phyloP scores from a whole-genome alignment of 2,329 filamentous ascomycete genomes.

The Neofusicoccum kwambonambiense region DNA sequence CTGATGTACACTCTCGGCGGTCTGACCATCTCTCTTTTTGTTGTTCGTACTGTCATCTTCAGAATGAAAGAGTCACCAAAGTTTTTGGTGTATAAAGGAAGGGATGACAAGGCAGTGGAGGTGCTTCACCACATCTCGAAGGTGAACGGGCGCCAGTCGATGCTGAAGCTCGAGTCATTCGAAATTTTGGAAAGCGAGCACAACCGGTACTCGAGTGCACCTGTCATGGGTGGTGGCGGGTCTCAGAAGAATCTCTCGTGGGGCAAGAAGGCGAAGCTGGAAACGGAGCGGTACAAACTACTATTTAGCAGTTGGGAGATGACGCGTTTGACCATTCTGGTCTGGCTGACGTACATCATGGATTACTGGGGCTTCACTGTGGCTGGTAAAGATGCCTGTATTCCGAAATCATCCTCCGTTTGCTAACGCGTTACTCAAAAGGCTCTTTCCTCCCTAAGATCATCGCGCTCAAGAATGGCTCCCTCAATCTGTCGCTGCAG shows the following conservation, averaged over 20 bases:
- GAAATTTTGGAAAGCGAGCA: conserved; percentile 35
- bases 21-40: conserved; percentile 45
- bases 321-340: conserved; percentile 46
- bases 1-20: conserved; percentile 42
- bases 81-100: conserved; percentile 54
- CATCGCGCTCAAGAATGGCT: conserved; percentile 53
- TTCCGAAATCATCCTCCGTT: not conserved
- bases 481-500: conserved; percentile 43
- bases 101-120: conserved; percentile 52
- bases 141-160: conserved; percentile 39
- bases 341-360: conserved; percentile 53
- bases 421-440: not conserved
- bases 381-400: conserved; percentile 32
- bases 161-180: conserved; percentile 36
- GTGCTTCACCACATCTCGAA: conserved; percentile 46
- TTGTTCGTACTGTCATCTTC: conserved; percentile 56
- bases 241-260: conserved; percentile 26
- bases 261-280: conserved; percentile 37
- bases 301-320: conserved; percentile 46
- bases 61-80: conserved; percentile 60
- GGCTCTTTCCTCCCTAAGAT: conserved; percentile 52
- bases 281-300: conserved; percentile 45
- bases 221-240: conserved; percentile 33
- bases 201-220: conserved; percentile 11
- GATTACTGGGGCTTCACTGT: conserved; percentile 53